A percentile compares a stretch with the other conserved stretches of the same genome.
Evolutionary conservation across 345 rosid species (phyloP).

Genomic region (Melaleuca quinquenervia): DNA sequence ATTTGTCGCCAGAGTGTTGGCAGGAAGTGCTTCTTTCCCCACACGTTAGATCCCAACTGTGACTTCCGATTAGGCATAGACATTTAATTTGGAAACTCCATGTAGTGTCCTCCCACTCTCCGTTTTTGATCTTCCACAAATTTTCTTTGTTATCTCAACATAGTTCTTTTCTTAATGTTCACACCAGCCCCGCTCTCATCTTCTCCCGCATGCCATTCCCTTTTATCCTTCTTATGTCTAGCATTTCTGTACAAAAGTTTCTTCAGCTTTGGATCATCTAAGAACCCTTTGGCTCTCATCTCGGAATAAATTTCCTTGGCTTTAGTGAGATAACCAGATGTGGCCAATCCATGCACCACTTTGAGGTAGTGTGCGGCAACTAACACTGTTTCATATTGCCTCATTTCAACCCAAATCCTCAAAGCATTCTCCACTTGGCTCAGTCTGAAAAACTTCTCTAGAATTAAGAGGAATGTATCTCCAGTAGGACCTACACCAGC

Average conservation of each 20-base stretch:
- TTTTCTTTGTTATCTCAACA: not conserved
- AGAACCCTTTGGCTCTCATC: conserved; percentile 56
- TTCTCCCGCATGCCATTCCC: conserved; percentile 5
- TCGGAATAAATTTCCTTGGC: conserved; percentile 55
- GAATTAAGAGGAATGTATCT: conserved; percentile 51
- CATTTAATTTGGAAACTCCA: not conserved
- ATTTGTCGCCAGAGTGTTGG: not conserved
- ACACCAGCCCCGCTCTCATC: conserved; percentile 2
- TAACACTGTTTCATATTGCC: conserved; percentile 35
- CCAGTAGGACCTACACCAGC: conserved; percentile 49
- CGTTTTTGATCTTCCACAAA: not conserved
- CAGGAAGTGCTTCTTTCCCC: not conserved
- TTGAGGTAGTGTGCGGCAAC: conserved; percentile 29
- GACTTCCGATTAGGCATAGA: not conserved
- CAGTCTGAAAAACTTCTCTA: conserved; percentile 39
- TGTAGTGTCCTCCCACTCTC: not conserved
- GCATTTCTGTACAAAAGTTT: conserved; percentile 34
- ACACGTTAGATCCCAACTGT: not conserved
- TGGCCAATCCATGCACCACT: conserved; percentile 46
- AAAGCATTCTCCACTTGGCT: conserved; percentile 57
- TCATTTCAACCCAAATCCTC: conserved; percentile 70
- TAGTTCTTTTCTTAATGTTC: conserved; percentile 8
- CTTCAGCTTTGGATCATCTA: conserved; percentile 65
- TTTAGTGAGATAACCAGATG: conserved; percentile 39
- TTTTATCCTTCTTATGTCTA: conserved; percentile 3